Evolutionary conservation across 495 filamentous ascomycete species (phyloP), one percentile per base, ranked within the genome.

Genomic region (Talaromyces trachyspermus): DNA sequence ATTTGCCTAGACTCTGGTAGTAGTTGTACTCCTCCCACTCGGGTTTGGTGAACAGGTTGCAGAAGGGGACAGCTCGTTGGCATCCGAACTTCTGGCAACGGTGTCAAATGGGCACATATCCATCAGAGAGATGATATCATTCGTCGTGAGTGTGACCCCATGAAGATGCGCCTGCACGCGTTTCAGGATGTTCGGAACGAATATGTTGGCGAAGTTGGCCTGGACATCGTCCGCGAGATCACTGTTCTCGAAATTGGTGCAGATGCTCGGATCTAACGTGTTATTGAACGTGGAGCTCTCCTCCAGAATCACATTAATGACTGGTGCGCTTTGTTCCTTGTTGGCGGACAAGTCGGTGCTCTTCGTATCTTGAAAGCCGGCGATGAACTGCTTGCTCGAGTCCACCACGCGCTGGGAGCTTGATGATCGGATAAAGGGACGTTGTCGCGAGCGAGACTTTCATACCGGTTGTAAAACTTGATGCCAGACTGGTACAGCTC

Each of bases 71-170:
- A 66, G 20, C 43, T 42, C 7, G 40, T 26, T 40, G 0, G n/a
- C 51, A 26, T 58, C 70, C 32, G 32, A 56, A 23, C 39, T 49
- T 5, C 66, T 57, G 15, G 80, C 77, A 1, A 87, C 78, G 0
- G 82, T 84, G 46, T 75, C 65, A 57, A 85, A 88, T 0, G 84
- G 77, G 54, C 84, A 88, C 8, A 88, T 58, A 55, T 87, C 84
- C 80, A 88, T 85, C 32, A 88, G 55, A 19, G 64, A 64, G 49
- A 85, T 69, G 15, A 71, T 71, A 12, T 85, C 74, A 10, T 55
- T 39, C n/a, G 57, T 51, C 1, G 69, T 68, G n/a, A 88, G 56
- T 39, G 80, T 76, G 0, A 70, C 73, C 5, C 75, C 72, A 1
- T 66, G 66, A 1, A 88, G 65, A 38, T 75, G 65, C 14, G 55